Base-by-base conservation (phyloP, 441 rosid genomes). In the Populus tomentosa region DNA sequence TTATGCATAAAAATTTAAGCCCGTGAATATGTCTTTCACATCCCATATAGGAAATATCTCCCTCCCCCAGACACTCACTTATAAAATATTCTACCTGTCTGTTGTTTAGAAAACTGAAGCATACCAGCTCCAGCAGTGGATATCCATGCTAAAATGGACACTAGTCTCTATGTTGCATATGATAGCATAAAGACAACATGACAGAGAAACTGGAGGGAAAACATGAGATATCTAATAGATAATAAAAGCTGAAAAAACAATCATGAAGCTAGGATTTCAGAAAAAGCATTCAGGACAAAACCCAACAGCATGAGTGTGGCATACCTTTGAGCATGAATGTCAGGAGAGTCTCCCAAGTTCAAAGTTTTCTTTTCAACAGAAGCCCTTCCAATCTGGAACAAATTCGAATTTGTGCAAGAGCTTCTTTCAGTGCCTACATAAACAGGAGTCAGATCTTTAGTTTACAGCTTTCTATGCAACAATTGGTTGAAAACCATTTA, bases 291-390 rank as follows among this genome's bases (percentile, higher is more conserved):
- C 63, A 78, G 63, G 66, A 71, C 69, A 75, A 77, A 73, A 75
- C 66, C 61, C 59, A 68, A 75, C 42, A 67, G 66, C n/a, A 66
- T 68, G 32, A 67, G 71, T 7, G 62, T 69, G 38, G 30, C 74
- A 78, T 79, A 96, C 99, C 95, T 94, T 79, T 89, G 98, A 72
- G 97, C 96, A 90, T 91, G 99, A 83, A 90, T 70, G 84, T 96
- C 97, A 32, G 89, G 88, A 76, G 98, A 88, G 81, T 96, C 99
- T 72, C 98, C 98, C 80, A 81, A 85, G 88, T 78, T 88, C 32
- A 92, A 79, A 84, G 74, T 75, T 78, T 89, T 91, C 91, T 90
- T 87, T 82, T 87, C 80, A 88, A 78, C 71, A 91, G 82, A 86
- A 91, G 91, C 82, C 87, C 92, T 87, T 94, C 98, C 84, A 96